phyloP scores from a whole-genome alignment of 108 stramenopile genomes.

The Pseudonitzschia delicatissima region DNA sequence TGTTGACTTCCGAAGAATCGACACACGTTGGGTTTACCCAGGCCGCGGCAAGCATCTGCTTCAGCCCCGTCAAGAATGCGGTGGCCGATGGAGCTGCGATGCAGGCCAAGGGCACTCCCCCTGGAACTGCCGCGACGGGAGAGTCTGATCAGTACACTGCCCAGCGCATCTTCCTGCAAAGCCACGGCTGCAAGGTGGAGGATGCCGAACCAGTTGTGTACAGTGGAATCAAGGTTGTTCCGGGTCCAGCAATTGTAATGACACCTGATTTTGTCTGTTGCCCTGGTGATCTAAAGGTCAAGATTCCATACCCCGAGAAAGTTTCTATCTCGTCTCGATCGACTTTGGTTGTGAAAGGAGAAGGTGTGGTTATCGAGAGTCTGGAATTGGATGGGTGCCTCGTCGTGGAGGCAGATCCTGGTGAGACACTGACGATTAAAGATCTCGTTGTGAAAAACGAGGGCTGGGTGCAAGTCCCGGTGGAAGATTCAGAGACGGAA shows the following conservation, averaged over 20 bases:
- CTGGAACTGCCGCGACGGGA: conserved; percentile 89
- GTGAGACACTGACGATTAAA: conserved; percentile 50
- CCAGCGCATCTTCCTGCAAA: conserved; percentile 50
- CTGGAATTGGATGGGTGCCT: conserved; percentile 81
- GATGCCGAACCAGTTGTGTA: conserved; percentile 48
- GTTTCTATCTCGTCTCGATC: conserved; percentile 78
- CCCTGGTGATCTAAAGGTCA: conserved; percentile 56
- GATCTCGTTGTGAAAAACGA: conserved; percentile 67
- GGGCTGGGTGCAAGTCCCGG: conserved; percentile 60
- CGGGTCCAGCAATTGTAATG: conserved; percentile 78
- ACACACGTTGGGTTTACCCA: conserved; percentile 94
- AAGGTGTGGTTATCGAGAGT: conserved; percentile 70
- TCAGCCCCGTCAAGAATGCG: conserved; percentile 96
- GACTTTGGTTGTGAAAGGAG: conserved; percentile 77
- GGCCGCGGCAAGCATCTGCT: conserved; percentile 83
- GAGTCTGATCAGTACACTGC: conserved; percentile 91
- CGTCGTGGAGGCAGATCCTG: conserved; percentile 65
- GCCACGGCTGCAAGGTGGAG: conserved; percentile 66
- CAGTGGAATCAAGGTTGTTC: conserved; percentile 60
- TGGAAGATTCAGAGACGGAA: conserved; percentile 39
- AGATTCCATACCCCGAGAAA: conserved; percentile 65
- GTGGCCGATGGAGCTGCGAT: conserved; percentile 77
- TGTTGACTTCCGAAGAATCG: conserved; percentile 57
- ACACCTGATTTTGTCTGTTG: conserved; percentile 70
- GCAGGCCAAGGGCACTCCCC: conserved; percentile 80